phyloP scores from a whole-genome alignment of 192 early-diverging fungal species.

The Chytriomyces hyalinus region DNA sequence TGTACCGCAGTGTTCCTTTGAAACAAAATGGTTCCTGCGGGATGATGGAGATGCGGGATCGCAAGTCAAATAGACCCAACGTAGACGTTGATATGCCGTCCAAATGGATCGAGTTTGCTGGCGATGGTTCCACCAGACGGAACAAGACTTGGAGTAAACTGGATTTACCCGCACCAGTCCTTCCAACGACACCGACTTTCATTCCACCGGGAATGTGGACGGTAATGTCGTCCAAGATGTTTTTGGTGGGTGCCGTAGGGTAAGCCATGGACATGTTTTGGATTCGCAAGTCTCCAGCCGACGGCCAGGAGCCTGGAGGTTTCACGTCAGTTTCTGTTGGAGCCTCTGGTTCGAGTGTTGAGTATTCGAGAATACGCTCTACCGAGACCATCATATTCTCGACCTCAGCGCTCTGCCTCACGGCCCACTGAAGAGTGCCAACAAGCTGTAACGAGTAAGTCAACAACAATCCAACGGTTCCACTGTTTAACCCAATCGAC shows the following conservation, averaged over 20 bases:
- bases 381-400: conserved; percentile 65
- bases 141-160: conserved; percentile 65
- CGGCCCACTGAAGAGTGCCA: conserved; percentile 54
- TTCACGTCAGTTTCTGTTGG: conserved; percentile 12
- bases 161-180: conserved; percentile 68
- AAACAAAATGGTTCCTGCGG: conserved; percentile 68
- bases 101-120: conserved; percentile 60
- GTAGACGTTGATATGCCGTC: conserved; percentile 69
- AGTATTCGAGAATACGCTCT: conserved; percentile 72
- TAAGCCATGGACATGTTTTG: conserved; percentile 58
- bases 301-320: conserved; percentile 61
- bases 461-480: conserved; percentile 56
- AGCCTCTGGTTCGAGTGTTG: conserved; percentile 44
- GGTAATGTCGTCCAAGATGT: conserved; percentile 59
- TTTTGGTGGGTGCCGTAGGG: conserved; percentile 25
- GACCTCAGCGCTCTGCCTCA: conserved; percentile 54
- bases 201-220: conserved; percentile 67
- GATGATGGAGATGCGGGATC: conserved; percentile 59
- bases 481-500: conserved; percentile 49
- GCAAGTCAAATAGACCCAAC: conserved; percentile 63
- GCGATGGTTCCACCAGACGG: conserved; percentile 70
- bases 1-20: conserved; percentile 68
- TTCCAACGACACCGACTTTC: conserved; percentile 82
- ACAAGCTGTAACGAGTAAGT: conserved; percentile 62
- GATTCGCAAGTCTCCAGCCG: conserved; percentile 60